Percentiles rank a stretch among this genome's conserved stretches.
Evolutionary conservation across 495 filamentous ascomycete species (phyloP).

Genomic region (Viridothelium virens): DNA sequence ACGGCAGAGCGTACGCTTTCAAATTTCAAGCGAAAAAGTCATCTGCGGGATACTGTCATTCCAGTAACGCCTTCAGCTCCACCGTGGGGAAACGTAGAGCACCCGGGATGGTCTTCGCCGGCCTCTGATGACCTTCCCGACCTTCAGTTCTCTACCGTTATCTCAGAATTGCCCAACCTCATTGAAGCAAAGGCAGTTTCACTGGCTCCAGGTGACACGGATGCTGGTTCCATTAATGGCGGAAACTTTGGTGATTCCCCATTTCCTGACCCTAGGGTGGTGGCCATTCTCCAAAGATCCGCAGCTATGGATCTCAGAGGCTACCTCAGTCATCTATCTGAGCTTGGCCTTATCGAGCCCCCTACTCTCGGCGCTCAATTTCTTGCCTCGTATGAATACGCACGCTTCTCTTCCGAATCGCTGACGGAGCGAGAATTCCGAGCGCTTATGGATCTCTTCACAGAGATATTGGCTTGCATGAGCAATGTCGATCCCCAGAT

Average conservation of each 20-base stretch:
- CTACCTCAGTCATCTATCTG: slow-evolving; percentile 66
- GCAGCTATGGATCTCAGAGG: slow-evolving; percentile 68
- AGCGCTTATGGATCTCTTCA: slow-evolving; percentile 78
- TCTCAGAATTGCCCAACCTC: slow-evolving; percentile 78
- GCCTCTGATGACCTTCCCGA: slow-evolving; percentile 62
- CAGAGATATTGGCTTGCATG: slow-evolving; percentile 73
- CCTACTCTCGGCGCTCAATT: slow-evolving; percentile 54
- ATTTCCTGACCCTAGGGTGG: slow-evolving; percentile 52
- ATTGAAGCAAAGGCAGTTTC: slow-evolving; percentile 90
- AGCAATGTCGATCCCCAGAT: slow-evolving; percentile 45
- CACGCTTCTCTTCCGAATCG: slow-evolving; percentile 62
- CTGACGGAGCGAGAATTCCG: slow-evolving; percentile 64
- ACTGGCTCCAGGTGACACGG: slow-evolving; percentile 59
- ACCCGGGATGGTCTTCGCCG: slow-evolving; percentile 86
- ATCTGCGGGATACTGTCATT: slow-evolving; percentile 25
- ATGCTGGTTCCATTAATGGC: slow-evolving; percentile 10
- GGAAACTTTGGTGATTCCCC: slow-evolving; percentile 14
- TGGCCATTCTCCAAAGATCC: slow-evolving; percentile 63
- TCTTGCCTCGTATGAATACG: slow-evolving; percentile 67
- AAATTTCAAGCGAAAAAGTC: slow-evolving; percentile 18
- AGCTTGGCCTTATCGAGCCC: slow-evolving; percentile 54
- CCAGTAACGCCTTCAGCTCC: slow-evolving; percentile 39
- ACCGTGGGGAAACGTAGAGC: slow-evolving; percentile 72
- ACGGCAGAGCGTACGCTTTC: slow-evolving; percentile 15
- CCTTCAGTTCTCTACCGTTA: slow-evolving; percentile 71